These are phyloP conservation scores for Silene vulgaris DNA, from an alignment of 179 eudicot species.

Conservation along the genomic window DNA sequence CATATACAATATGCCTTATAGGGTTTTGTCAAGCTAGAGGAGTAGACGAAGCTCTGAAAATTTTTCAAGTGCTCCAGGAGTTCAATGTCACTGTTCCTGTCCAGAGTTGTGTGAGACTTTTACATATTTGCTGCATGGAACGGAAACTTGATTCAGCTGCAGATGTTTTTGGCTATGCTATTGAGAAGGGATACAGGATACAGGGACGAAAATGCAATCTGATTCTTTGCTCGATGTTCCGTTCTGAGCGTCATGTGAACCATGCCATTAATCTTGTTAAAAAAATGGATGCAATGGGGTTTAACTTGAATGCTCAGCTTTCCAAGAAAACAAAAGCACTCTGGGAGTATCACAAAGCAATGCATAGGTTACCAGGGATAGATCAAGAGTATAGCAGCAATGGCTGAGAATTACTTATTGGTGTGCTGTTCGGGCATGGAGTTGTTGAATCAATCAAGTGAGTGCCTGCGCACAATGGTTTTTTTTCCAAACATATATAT, in stretches of 20 bases:
- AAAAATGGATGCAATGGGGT: conserved; percentile 52
- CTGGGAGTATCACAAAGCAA: conserved; percentile 25
- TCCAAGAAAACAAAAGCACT: conserved; percentile 37
- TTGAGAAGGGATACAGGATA: conserved; percentile 44
- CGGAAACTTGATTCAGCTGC: conserved; percentile 43
- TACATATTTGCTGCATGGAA: conserved; percentile 41
- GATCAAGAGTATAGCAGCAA: no score
- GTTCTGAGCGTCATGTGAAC: conserved; percentile 27
- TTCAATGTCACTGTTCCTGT: conserved; percentile 39
- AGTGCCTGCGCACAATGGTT: no score
- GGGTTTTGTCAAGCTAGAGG: conserved; percentile 56
- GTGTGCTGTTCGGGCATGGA: no score
- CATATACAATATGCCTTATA: conserved; percentile 59
- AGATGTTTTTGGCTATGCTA: conserved; percentile 50
- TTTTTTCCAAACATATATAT: not conserved
- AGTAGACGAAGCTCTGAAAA: conserved; percentile 50
- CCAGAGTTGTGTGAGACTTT: conserved; percentile 57
- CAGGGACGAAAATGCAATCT: conserved; percentile 45
- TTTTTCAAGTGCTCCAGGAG: conserved; percentile 49
- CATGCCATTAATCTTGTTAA: conserved; percentile 45
- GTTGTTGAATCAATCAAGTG: no score
- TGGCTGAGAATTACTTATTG: no score
- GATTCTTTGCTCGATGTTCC: conserved; percentile 41
- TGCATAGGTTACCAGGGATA: not conserved
- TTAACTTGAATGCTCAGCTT: conserved; percentile 43